These are phyloP conservation scores for Tetrahymena elliotti DNA, from an alignment of 73 alveolate genomes.

Conservation along the genomic window DNA sequence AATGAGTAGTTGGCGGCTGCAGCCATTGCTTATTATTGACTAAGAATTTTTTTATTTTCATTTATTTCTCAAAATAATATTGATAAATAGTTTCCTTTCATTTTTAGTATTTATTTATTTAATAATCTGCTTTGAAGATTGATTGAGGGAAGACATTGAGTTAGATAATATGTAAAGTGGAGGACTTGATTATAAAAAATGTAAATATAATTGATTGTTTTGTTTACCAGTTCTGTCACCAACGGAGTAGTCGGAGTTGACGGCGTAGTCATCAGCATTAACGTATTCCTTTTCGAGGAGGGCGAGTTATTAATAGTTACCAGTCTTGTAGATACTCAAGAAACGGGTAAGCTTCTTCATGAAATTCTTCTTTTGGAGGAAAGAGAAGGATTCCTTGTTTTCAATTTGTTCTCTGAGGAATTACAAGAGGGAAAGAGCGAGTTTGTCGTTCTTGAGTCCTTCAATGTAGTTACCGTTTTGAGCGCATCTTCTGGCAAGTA, in stretches of 20 bases:
- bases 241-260: neutral
- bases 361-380: neutral
- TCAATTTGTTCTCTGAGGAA: neutral
- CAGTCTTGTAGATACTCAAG: neutral
- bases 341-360: neutral
- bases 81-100: too few species aligned
- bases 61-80: too few species aligned
- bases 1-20: too few species aligned
- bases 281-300: neutral
- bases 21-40: too few species aligned
- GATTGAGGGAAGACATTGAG: too few species aligned
- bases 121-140: too few species aligned
- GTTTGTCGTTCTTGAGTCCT: neutral
- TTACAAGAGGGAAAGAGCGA: neutral
- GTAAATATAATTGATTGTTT: neutral
- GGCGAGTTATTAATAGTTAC: neutral
- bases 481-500: neutral
- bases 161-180: neutral
- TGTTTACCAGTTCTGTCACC: neutral
- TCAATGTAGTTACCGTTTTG: neutral
- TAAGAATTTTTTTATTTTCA: too few species aligned
- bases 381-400: slow-evolving; percentile 1
- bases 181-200: neutral
- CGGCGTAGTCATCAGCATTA: neutral
- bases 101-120: too few species aligned